These are phyloP conservation scores for Favolaschia claudopus DNA, from an alignment of 768 basidiomycete genomes.

Conservation along the genomic window DNA sequence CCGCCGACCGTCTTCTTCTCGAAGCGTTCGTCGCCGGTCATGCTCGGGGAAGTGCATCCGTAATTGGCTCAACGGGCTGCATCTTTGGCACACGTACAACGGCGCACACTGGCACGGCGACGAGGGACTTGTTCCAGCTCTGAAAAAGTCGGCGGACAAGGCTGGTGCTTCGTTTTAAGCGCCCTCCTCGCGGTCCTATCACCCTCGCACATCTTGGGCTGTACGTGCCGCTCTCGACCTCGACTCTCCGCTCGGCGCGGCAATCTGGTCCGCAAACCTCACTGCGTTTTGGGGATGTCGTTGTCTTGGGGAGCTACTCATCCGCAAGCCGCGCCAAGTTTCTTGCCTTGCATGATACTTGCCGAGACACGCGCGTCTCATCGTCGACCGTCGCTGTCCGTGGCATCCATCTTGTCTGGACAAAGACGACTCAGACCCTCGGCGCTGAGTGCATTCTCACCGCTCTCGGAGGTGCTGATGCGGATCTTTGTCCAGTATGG, in stretches of 20 bases:
- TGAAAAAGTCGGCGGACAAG: too few species aligned
- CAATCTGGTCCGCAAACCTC: not conserved
- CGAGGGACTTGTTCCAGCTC: too few species aligned
- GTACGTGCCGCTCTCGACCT: not conserved
- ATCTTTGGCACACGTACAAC: too few species aligned
- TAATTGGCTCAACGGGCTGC: too few species aligned
- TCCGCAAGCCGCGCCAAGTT: not conserved
- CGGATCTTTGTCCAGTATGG: too few species aligned
- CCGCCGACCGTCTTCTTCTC: too few species aligned
- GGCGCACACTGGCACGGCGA: too few species aligned
- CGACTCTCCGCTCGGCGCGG: not conserved
- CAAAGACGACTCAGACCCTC: not conserved
- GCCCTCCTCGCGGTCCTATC: not conserved
- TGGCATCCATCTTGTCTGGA: not conserved
- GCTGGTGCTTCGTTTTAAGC: too few species aligned
- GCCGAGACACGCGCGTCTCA: not conserved
- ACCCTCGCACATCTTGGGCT: not conserved
- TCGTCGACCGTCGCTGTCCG: not conserved
- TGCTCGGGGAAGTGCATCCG: too few species aligned
- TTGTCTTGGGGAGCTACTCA: not conserved
- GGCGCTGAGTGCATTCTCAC: constrained; percentile 18
- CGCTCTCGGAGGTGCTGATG: too few species aligned
- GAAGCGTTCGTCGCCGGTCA: too few species aligned
- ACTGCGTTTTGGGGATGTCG: not conserved
- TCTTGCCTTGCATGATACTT: not conserved